Conservation (phyloP, 352 stramenopile genomes). For the Aphanomyces euteiches region DNA sequence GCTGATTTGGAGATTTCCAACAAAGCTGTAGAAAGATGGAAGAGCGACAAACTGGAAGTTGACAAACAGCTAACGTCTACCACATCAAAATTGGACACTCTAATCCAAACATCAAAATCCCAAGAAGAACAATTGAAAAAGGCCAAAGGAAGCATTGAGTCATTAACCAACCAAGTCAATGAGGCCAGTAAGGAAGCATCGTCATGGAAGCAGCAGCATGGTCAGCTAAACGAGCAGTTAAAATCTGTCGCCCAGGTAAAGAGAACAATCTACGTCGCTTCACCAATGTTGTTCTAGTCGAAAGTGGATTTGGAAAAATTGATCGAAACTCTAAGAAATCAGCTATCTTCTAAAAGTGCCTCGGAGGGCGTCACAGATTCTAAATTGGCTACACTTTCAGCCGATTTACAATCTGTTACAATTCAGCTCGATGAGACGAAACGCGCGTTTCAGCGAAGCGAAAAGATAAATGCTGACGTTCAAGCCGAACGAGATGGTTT, state of each 20-base stretch:
- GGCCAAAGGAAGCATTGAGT: conserved; percentile 20
- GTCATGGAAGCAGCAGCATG: conserved; percentile 50
- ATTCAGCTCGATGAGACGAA: conserved; percentile 74
- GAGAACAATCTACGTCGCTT: conserved; percentile 30
- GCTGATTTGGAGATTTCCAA: conserved; percentile 16
- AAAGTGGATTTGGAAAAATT: conserved; percentile 69
- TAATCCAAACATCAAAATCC: neutral
- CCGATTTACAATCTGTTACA: conserved; percentile 68
- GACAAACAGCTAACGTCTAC: conserved; percentile 8
- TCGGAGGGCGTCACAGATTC: conserved; percentile 67
- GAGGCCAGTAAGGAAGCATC: conserved; percentile 48
- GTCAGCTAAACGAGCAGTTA: conserved; percentile 41
- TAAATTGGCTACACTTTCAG: conserved; percentile 57
- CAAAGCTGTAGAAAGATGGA: conserved; percentile 24
- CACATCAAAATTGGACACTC: neutral
- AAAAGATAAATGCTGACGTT: conserved; percentile 22
- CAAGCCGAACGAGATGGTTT: conserved; percentile 17
- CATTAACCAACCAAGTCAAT: conserved; percentile 40
- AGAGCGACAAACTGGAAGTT: conserved; percentile 16
- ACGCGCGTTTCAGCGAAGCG: conserved; percentile 45
- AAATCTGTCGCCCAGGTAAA: conserved; percentile 42
- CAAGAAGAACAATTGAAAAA: conserved; percentile 20
- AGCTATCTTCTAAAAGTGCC: conserved; percentile 58
- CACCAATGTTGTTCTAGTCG: conserved; percentile 34
- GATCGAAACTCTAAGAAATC: conserved; percentile 46